Conservation (phyloP, 1,284 basidiomycete genomes). For the Apiotrichum gamsii region DNA sequence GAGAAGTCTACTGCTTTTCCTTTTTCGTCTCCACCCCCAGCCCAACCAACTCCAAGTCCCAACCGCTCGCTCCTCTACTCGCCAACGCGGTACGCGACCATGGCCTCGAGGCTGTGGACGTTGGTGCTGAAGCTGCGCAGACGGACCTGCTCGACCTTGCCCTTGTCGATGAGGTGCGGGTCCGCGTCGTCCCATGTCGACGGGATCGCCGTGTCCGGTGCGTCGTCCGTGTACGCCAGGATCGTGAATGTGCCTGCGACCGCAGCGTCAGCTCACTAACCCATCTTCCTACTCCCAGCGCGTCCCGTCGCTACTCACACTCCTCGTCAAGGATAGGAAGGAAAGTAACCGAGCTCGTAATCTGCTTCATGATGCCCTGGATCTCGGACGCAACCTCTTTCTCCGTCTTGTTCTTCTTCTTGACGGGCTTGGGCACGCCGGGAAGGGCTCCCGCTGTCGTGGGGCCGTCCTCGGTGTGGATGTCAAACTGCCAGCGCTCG, state of each 20-base stretch:
- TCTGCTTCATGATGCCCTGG: slow-evolving; percentile 95
- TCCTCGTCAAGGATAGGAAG: slow-evolving; percentile 90
- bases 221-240: slow-evolving; percentile 75
- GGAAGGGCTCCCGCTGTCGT: slow-evolving; percentile 6
- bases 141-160: slow-evolving; percentile 94
- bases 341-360: slow-evolving; percentile 92
- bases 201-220: slow-evolving; percentile 64
- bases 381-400: slow-evolving; percentile 96
- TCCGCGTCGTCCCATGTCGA: slow-evolving; percentile 87
- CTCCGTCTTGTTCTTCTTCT: slow-evolving; percentile 55
- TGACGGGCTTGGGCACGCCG: slow-evolving; percentile 17
- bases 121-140: slow-evolving; percentile 85
- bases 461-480: slow-evolving; percentile 59
- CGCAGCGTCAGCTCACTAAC: not conserved
- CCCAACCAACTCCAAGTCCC: too few relatives aligned
- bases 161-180: slow-evolving; percentile 87
- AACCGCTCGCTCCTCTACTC: slow-evolving; percentile 27
- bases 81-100: slow-evolving; percentile 45
- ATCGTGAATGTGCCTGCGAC: slow-evolving; percentile 72
- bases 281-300: too few relatives aligned
- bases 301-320: slow-evolving; percentile 56
- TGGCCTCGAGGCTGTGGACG: slow-evolving; percentile 73
- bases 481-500: slow-evolving; percentile 97
- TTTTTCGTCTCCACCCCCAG: too few relatives aligned
- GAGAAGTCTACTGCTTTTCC: too few relatives aligned